phyloP scores from a whole-genome alignment of 2,329 filamentous ascomycete genomes.

The Monilinia laxa region DNA sequence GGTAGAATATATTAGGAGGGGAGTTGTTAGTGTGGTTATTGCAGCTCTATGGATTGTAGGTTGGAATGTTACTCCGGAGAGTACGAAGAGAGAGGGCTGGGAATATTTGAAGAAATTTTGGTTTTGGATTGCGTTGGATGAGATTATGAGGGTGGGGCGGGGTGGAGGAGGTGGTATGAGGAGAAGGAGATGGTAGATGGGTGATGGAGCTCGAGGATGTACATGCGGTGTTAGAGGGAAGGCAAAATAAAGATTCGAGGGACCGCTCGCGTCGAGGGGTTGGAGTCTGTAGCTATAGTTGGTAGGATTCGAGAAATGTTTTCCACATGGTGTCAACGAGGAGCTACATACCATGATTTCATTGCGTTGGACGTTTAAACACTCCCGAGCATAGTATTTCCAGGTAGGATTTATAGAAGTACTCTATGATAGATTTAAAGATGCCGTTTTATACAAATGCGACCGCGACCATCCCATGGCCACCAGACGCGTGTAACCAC shows the following conservation, averaged over 20 bases:
- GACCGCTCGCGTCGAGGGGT: neutral
- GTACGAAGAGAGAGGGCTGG: constrained; percentile 26
- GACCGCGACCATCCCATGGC: too few relatives aligned
- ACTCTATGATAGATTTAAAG: too few relatives aligned
- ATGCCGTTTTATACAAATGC: too few relatives aligned
- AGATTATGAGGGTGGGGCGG: constrained; percentile 21
- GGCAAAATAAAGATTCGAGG: neutral
- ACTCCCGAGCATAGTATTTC: too few relatives aligned
- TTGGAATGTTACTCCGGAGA: constrained; percentile 26
- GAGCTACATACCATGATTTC: too few relatives aligned
- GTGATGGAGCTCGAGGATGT: too few relatives aligned
- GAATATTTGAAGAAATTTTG: constrained; percentile 31
- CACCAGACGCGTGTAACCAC: too few relatives aligned
- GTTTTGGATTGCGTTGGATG: constrained; percentile 32
- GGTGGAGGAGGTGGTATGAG: neutral
- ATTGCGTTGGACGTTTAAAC: too few relatives aligned
- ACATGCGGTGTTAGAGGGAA: neutral
- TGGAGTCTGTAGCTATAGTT: too few relatives aligned
- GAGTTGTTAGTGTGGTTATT: constrained; percentile 22
- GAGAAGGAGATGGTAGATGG: constrained; percentile 4
- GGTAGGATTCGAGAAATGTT: neutral
- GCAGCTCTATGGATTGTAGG: constrained; percentile 30
- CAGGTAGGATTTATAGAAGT: too few relatives aligned
- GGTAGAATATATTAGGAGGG: constrained; percentile 27
- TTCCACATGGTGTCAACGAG: neutral